A percentile compares a stretch with the other conserved stretches of the same genome.
Evolutionary conservation across 1,139 yeast species (phyloP).

Genomic region (Oligophagozyma castellii): DNA sequence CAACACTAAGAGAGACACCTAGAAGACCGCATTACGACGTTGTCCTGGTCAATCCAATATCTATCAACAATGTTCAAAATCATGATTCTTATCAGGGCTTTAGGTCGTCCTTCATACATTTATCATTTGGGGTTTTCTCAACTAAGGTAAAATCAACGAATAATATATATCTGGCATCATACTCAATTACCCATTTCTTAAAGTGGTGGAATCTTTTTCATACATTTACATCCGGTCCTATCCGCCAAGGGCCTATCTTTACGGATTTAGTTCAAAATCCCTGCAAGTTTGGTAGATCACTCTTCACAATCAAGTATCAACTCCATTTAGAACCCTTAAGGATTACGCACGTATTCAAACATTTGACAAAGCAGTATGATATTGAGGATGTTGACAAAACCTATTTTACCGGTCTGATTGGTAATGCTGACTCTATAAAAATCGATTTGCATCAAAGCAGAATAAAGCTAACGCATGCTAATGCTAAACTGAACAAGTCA

Average conservation of each 20-base stretch:
- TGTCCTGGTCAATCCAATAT: conserved; percentile 44
- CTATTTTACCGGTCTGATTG: conserved; percentile 60
- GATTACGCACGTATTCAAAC: conserved; percentile 56
- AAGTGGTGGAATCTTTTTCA: conserved; percentile 72
- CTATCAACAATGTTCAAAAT: conserved; percentile 25
- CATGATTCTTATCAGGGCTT: conserved; percentile 68
- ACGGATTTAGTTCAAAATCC: conserved; percentile 24
- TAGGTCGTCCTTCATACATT: conserved; percentile 60
- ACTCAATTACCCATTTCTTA: conserved; percentile 50
- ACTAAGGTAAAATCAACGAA: conserved; percentile 32
- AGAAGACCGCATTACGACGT: conserved; percentile 59
- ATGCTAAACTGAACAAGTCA: conserved; percentile 41
- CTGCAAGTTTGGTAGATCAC: conserved; percentile 55
- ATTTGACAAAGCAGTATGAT: conserved; percentile 32
- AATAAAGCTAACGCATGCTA: conserved; percentile 43
- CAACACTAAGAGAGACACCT: conserved; percentile 21
- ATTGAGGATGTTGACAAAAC: conserved; percentile 33
- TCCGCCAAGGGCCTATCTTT: conserved; percentile 57
- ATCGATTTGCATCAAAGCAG: conserved; percentile 75
- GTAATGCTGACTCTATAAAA: conserved; percentile 43
- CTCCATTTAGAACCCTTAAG: conserved; percentile 55
- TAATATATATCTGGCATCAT: conserved; percentile 60
- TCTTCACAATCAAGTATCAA: conserved; percentile 68
- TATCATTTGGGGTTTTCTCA: conserved; percentile 59
- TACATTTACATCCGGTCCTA: conserved; percentile 58